These are phyloP conservation scores for Debaryomyces subglobosus DNA, from an alignment of 1,139 yeast species.

Conservation along the genomic window DNA sequence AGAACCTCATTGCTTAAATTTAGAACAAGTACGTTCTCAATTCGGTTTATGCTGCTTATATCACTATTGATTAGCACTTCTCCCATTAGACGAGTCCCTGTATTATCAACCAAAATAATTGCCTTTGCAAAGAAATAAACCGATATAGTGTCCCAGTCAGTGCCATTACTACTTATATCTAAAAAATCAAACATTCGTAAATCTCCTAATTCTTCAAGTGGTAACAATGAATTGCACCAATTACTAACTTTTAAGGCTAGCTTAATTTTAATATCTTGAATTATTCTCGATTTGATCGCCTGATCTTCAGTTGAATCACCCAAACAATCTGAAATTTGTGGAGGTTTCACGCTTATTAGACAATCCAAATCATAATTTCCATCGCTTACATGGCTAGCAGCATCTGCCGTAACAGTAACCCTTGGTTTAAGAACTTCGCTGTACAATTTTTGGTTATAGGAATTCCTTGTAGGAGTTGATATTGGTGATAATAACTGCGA, in stretches of 20 bases:
- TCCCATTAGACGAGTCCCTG: conserved; percentile 39
- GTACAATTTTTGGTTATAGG: conserved; percentile 1
- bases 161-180: conserved; percentile 41
- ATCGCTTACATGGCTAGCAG: conserved; percentile 14
- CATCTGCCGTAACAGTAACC: conserved; percentile 11
- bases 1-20: conserved; percentile 42
- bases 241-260: conserved; percentile 5
- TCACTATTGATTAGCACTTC: conserved; percentile 31
- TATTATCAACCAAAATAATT: conserved; percentile 35
- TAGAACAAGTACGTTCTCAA: conserved; percentile 32
- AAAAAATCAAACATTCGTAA: conserved; percentile 48
- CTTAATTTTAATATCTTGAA: conserved; percentile 1
- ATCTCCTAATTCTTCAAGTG: conserved; percentile 26
- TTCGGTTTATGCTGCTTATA: conserved; percentile 29
- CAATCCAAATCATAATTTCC: conserved; percentile 22
- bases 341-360: conserved; percentile 30
- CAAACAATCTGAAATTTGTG: conserved; percentile 20
- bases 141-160: conserved; percentile 37
- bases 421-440: conserved; percentile 9
- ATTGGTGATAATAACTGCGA: background rate
- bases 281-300: conserved; percentile 16
- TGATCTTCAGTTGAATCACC: conserved; percentile 17
- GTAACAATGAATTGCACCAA: conserved; percentile 10
- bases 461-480: background rate
- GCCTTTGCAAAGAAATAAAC: conserved; percentile 44